Base-by-base conservation (phyloP, 768 basidiomycete genomes). In the Boletus barrowsii region DNA sequence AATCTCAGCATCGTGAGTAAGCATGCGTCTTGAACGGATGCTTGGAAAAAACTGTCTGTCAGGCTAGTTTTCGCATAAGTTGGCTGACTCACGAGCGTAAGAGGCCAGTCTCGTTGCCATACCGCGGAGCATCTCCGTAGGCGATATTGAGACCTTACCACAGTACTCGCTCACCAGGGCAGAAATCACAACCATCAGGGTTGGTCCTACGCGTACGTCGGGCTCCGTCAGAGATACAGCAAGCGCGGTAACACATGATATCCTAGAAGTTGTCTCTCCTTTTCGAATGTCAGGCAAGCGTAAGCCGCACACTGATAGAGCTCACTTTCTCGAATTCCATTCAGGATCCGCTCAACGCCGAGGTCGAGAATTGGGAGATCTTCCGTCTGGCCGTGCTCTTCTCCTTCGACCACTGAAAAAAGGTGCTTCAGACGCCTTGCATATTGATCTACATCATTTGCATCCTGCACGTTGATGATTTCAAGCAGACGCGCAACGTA, bases 1-100 rank as follows among this genome's bases (percentile, higher is more conserved):
- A 90, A 57, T 49, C 88, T 78, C 35, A 91, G 69, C 84, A 93
- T 87, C 4, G 84, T 77, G 32, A 92, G 65, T 30, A 93, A 69
- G 55, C 82, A 83, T 5, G 83, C 83, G 54, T 93, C 90, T 64
- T 88, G 87, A 9, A 92, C 80, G 29, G 84, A 74, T 33, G 79
- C 90, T 92, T 56, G 46, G 11, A 22, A 45, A 32, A 39, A 6
- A 47, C 13, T 22, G 29, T 49, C 13, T 22, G 29, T 49, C 43
- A 55, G 42, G 40, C n/a, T 42, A 35, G 24, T 35, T 44, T 51
- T 59, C 47, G 42, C 56, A 53, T 58, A 42, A 58, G 56, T 41
- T 22, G 40, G 66, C 63, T 46, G 22, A 68, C 81, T 63, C 58
- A 84, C 86, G 64, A 47, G 75, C 62, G 60, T 76, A 78, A 3